Conservation (phyloP, 2,329 filamentous ascomycete species). For the Xylariaceae sp. region DNA sequence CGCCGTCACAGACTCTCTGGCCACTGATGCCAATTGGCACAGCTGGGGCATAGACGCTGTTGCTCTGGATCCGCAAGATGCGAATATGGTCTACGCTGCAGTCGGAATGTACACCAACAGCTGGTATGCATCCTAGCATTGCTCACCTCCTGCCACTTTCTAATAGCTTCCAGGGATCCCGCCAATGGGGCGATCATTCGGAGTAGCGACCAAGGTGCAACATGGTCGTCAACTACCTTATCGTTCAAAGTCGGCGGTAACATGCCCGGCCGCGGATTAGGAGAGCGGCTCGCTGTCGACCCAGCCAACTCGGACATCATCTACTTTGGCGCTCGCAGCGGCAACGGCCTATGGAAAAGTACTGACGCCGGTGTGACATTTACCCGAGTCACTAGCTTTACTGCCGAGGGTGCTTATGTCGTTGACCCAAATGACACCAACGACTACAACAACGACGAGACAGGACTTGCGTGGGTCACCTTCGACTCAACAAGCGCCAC, state of each 20-base stretch:
- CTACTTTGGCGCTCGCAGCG: constrained; percentile 56
- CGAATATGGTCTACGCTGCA: constrained; percentile 49
- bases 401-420: constrained; percentile 46
- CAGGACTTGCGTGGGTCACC: constrained; percentile 50
- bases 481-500: constrained; percentile 50
- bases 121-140: constrained; percentile 35
- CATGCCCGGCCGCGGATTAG: constrained; percentile 58
- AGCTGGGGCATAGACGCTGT: constrained; percentile 56
- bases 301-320: constrained; percentile 53
- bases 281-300: constrained; percentile 56
- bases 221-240: constrained; percentile 46
- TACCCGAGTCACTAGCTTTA: constrained; percentile 48
- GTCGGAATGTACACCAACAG: constrained; percentile 57
- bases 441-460: constrained; percentile 43
- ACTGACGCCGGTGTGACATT: constrained; percentile 53
- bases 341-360: constrained; percentile 56
- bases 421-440: constrained; percentile 41
- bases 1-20: constrained; percentile 45
- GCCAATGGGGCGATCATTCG: constrained; percentile 52
- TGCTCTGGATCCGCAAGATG: constrained; percentile 51
- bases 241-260: constrained; percentile 60
- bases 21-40: constrained; percentile 44
- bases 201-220: constrained; percentile 50
- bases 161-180: constrained; percentile 39
- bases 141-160: background rate